Conservation (phyloP, 1,139 yeast genomes). For the Debaryomyces coudertii region DNA sequence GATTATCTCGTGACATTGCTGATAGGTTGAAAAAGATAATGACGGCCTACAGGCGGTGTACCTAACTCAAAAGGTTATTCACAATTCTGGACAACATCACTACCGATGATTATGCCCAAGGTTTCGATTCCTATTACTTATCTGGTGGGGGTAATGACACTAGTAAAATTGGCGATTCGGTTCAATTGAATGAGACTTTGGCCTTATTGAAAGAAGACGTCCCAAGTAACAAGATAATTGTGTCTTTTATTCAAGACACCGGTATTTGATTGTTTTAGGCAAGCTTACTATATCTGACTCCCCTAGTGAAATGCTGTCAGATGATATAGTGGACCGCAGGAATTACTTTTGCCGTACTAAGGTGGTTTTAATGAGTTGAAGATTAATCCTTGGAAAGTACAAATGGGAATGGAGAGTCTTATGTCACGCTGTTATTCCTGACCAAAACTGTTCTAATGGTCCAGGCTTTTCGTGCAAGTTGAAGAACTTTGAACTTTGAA, state of each 20-base stretch:
- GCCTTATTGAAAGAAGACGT: conserved; percentile 32
- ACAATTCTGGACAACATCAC: conserved; percentile 56
- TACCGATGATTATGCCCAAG: conserved; percentile 46
- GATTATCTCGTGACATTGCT: conserved; percentile 41
- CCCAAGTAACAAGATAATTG: conserved; percentile 33
- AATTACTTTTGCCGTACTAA: conserved; percentile 50
- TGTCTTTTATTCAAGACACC: conserved; percentile 60
- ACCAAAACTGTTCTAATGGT: conserved; percentile 52
- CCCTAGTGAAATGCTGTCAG: conserved; percentile 32
- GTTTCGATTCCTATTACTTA: conserved; percentile 49
- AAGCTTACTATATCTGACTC: conserved; percentile 52
- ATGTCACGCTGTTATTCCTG: conserved; percentile 58
- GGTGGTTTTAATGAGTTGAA: conserved; percentile 59
- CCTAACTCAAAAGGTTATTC: conserved; percentile 52
- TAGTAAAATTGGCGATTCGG: conserved; percentile 32
- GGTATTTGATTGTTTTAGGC: conserved; percentile 52
- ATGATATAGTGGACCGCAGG: conserved; percentile 38
- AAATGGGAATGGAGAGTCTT: conserved; percentile 41
- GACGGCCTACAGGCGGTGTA: no score
- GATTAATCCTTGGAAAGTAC: conserved; percentile 52
- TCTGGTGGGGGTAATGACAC: conserved; percentile 53
- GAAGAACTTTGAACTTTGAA: conserved; percentile 44
- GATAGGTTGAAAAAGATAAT: conserved; percentile 42
- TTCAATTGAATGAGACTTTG: conserved; percentile 45
- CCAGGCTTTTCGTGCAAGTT: conserved; percentile 62